Base-by-base conservation (phyloP, 495 filamentous ascomycete genomes). In the Aspergillus egyptiacus region DNA sequence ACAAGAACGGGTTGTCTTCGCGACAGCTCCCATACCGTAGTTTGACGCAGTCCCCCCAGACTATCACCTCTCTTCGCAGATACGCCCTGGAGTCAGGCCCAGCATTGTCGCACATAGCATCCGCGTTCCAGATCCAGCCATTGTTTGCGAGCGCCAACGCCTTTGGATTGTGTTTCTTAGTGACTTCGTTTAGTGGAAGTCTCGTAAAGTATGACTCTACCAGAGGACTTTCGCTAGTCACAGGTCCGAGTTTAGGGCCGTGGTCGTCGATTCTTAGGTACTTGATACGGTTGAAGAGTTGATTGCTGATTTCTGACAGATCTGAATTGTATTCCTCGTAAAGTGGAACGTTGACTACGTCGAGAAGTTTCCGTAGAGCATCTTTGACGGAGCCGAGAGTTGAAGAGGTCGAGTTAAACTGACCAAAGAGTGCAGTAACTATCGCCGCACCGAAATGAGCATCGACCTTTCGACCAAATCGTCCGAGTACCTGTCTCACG, bases 21-120 rank as follows among this genome's bases (percentile, higher is more conserved):
- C 84, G 86, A 1, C 79, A 76, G 11, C 70, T 74, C 9, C 94
- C 94, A 61, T 96, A 99, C 7, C 94, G 82, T 15, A 99, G 79
- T 73, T 97, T 99, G 6, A 96, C 93, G 68, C 94, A 99, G 61
- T 99, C 94, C 14, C 89, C 87, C 94, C 94, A 99, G 30, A 95
- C 86, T 54, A 99, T 97, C 40, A 99, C 89, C 65, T 99, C 89
- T 33, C 94, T 80, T 18, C 89, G 82, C 5, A 97, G 77, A 58
- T 99, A 99, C 28, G 91, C 87, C 32, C 83, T 84, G 2, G 91
- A 96, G 32, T 85, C 66, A 0, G 87, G 84, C 0, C 94, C 94
- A 14, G 94, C 94, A 62, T 96, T 91, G 65, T 99, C 94, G 19
- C 85, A 81, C 67, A 97, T 78, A 0, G 89, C 90, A 61, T 95